Conservation (phyloP, 202 grass and related monocot species). For the Saccharum hybrid region DNA sequence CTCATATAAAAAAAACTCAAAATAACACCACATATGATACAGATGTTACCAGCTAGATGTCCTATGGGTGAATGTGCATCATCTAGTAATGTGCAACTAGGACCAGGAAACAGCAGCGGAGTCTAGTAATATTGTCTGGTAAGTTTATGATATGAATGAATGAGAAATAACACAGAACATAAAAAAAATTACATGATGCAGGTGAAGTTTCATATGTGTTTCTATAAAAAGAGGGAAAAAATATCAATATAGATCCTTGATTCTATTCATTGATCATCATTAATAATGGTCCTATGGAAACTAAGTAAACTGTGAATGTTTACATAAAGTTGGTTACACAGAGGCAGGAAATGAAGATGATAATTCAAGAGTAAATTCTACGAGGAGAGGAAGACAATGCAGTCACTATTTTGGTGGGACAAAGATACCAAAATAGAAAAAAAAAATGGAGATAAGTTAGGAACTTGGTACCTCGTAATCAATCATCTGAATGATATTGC, state of each 20-base stretch:
- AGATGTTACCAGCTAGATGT: slow-evolving; percentile 3
- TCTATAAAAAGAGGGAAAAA: neutral
- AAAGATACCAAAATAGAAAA: neutral
- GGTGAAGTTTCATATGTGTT: neutral
- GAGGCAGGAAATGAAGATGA: neutral
- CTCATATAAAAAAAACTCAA: neutral
- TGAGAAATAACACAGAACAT: neutral
- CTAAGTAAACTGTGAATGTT: neutral
- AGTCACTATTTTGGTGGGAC: slow-evolving; percentile 5
- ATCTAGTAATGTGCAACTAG: neutral
- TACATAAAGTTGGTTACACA: neutral
- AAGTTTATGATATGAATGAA: slow-evolving; percentile 9
- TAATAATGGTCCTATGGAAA: neutral
- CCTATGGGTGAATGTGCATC: slow-evolving; percentile 10
- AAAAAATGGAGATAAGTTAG: neutral
- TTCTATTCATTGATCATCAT: slow-evolving; percentile 5
- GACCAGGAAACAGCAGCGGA: slow-evolving; percentile 9
- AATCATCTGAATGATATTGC: slow-evolving; percentile 92
- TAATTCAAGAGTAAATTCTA: slow-evolving; percentile 17
- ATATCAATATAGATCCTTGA: slow-evolving; percentile 7
- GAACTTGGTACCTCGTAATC: slow-evolving; percentile 77
- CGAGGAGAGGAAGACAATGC: neutral
- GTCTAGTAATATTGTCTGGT: neutral
- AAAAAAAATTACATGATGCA: neutral
- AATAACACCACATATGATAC: slow-evolving; percentile 1